Base-by-base conservation (phyloP, 129 eudicot genomes). In the Rutidosis leptorrhynchoides region DNA sequence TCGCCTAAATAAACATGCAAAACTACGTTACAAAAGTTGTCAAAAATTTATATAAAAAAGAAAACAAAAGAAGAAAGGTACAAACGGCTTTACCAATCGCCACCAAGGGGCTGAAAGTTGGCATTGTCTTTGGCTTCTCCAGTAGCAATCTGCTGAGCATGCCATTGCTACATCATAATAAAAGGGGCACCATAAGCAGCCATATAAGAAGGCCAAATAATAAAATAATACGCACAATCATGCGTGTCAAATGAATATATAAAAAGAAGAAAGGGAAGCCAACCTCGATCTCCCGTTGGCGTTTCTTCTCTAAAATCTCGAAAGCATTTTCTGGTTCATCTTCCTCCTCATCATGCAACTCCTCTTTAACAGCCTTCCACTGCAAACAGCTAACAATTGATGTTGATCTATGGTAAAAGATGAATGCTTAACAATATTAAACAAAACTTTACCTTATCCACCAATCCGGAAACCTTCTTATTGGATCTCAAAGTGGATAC, bases 321-420 rank as follows among this genome's bases (percentile, higher is more conserved):
- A 62, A 73, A 21, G 95, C 75, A 71, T 83, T 79, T 74, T 82
- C 92, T 55, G 87, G 92, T 74, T 88, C 96, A 2, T 89, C 92
- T 73, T 88, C 96, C 74, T 83, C 87, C 1, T 80, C 90, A 68
- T 89, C 96, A 12, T 88, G 82, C 74, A 93, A 42, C 74, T 89
- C 90, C 71, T 93, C 96, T 72, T 93, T 93, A 46, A 87, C 99
- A 78, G 99, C 99, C 76, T 89, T 93, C 99, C 99, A 88, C 99
- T 89, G 69, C 56, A 65, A 24, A 45, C 25, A 70, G 12, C 5
- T 35, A 25, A 17, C 17, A 6, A 30, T 72, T 20, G 58, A 19
- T 49, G 27, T 27, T 27, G 17, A 62, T 48, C 54, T 52, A 43
- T 56, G 30, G 17, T 74, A 23, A 54, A 67, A 64, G 10, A 5